These are phyloP conservation scores for Penicillium fimorum DNA, from an alignment of 495 filamentous ascomycete genomes.

Conservation along the genomic window DNA sequence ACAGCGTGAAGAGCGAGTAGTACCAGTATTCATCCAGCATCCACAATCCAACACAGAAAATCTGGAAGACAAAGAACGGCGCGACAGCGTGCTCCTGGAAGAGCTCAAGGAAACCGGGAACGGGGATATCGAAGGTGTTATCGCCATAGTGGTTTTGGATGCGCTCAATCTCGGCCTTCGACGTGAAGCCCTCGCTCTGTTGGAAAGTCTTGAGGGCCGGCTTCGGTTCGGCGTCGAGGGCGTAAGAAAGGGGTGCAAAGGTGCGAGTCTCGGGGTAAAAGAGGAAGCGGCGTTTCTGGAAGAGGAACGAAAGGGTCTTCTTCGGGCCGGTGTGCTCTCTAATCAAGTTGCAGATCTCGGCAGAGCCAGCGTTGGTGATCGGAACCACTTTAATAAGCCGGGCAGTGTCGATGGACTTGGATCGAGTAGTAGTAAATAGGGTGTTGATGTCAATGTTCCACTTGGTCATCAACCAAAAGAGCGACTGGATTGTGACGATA, in stretches of 20 bases:
- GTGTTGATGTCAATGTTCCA: conserved; percentile 90
- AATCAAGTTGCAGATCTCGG: conserved; percentile 81
- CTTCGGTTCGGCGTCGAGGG: conserved; percentile 80
- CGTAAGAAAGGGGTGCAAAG: conserved; percentile 82
- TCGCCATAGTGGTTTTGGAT: conserved; percentile 90
- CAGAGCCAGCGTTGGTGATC: conserved; percentile 78
- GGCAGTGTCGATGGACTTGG: conserved; percentile 72
- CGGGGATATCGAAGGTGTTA: conserved; percentile 97
- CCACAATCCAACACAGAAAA: conserved; percentile 98
- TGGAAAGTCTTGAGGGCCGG: conserved; percentile 76
- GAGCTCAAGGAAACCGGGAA: conserved; percentile 90
- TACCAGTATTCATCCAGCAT: conserved; percentile 99
- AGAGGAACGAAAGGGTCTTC: conserved; percentile 82
- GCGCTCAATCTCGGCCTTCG: conserved; percentile 67
- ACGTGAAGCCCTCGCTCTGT: conserved; percentile 66
- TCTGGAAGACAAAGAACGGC: conserved; percentile 98
- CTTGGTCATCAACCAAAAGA: conserved; percentile 93
- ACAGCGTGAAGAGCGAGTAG: conserved; percentile 96
- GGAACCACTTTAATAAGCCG: conserved; percentile 91
- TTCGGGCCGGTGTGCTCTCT: conserved; percentile 71
- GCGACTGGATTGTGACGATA: conserved; percentile 82
- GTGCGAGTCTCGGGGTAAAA: conserved; percentile 65
- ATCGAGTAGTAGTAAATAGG: conserved; percentile 74
- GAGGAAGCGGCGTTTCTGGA: conserved; percentile 96
- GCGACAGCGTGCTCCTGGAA: conserved; percentile 98